Conservation (phyloP, 2,329 filamentous ascomycete species). For the Exutisphaerella laricina region DNA sequence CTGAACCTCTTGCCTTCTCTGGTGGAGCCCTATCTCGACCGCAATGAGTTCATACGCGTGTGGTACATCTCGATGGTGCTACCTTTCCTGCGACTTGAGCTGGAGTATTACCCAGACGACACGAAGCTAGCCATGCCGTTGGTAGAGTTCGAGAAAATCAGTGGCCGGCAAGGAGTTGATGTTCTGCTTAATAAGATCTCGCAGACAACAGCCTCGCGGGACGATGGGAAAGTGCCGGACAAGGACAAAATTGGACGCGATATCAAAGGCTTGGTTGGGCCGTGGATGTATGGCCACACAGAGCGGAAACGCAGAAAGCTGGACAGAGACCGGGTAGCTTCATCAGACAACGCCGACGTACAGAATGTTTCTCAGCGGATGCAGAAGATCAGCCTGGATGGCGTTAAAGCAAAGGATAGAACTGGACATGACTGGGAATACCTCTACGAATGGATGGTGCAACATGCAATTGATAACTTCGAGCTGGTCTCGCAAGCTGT, state of each 20-base stretch:
- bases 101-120: constrained; percentile 60
- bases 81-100: constrained; percentile 62
- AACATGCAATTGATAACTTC: constrained; percentile 57
- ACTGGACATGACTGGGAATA: constrained; percentile 62
- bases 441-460: constrained; percentile 61
- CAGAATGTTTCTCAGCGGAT: constrained; percentile 12
- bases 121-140: constrained; percentile 55
- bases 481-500: constrained; percentile 57
- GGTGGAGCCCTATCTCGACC: constrained; percentile 61
- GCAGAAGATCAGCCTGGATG: constrained; percentile 26
- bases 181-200: constrained; percentile 57
- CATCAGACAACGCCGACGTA: constrained; percentile 1
- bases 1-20: constrained; percentile 63
- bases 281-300: constrained; percentile 64
- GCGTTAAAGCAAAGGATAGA: constrained; percentile 27
- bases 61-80: constrained; percentile 67
- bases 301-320: constrained; percentile 49
- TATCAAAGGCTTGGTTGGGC: constrained; percentile 61
- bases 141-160: constrained; percentile 57
- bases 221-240: background rate
- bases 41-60: constrained; percentile 55
- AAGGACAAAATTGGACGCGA: constrained; percentile 50
- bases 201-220: constrained; percentile 17
- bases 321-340: constrained; percentile 8
- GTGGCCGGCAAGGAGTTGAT: constrained; percentile 54